Evolutionary conservation across 306 rosid genomes (phyloP), one percentile per base, ranked within the genome.

Genomic region (Prunus fruticosa): DNA sequence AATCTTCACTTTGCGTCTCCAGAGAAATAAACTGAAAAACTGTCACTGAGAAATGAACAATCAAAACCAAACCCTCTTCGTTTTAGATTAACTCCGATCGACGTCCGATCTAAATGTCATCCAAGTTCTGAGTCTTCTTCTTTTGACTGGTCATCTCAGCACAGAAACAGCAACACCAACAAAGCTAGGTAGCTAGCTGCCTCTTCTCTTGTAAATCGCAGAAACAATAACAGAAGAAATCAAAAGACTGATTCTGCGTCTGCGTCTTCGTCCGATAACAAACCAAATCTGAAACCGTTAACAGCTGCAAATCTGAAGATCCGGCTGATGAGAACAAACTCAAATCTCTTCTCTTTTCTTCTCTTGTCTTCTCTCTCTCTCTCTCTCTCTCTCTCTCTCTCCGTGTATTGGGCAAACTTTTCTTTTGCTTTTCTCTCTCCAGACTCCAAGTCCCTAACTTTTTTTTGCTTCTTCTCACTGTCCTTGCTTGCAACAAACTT

Each of bases 401-500:
- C 22, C 23, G 41, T 58, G 3, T 66, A 64, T 50, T 23, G 19
- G 7, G 5, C 22, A 16, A 8, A 64, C 27, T 64, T 64, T 34
- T 9, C 49, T 73, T 62, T 22, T 18, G 7, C 77, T 41, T 25
- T 73, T 18, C 25, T 60, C 32, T 28, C 67, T 25, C 28, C 18
- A 4, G 45, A 68, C 27, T n/a, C 51, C 18, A n/a, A 64, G 28
- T 54, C 46, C 16, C 67, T 57, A 22, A 18, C 34, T n/a, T 50
- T 45, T 58, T 51, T 32, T 27, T 1, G 15, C 64, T 69, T 57
- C 58, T 47, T 45, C 45, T 28, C 38, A 51, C 64, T 75, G 71
- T 71, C 69, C 70, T 75, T 18, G 58, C 69, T 60, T 34, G 41
- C 11, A 71, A 69, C 71, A 15, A 54, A 68, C 82, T 50, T 64